Conservation (phyloP, 768 basidiomycete genomes). For the Neoboletus brunneissimus region DNA sequence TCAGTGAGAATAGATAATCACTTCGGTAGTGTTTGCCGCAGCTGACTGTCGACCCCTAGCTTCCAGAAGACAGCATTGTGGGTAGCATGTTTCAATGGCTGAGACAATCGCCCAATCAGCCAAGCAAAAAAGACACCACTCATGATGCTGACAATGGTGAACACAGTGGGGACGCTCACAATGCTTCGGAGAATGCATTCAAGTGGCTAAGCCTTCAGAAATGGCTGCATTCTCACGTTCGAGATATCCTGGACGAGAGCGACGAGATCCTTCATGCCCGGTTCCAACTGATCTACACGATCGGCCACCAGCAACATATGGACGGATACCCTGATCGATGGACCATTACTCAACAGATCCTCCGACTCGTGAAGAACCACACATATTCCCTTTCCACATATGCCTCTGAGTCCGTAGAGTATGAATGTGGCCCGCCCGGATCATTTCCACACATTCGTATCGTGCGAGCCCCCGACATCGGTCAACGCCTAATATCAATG, state of each 20-base stretch:
- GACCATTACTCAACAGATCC: conserved; percentile 27
- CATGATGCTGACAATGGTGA: not conserved
- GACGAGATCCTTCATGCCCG: not conserved
- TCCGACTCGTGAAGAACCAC: conserved; percentile 13
- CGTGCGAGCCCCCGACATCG: not conserved
- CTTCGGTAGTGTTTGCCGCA: not conserved
- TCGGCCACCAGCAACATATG: not conserved
- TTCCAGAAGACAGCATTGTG: not conserved
- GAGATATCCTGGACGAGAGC: not conserved
- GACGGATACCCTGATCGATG: conserved; percentile 16
- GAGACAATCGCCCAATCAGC: too few species aligned
- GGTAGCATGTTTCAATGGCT: not conserved
- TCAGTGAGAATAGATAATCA: not conserved
- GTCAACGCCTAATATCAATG: not conserved
- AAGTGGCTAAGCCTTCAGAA: not conserved
- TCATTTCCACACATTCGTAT: not conserved
- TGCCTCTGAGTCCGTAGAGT: not conserved
- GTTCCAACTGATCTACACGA: not conserved
- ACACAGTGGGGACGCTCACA: not conserved
- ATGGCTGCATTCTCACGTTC: not conserved
- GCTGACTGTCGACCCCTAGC: not conserved
- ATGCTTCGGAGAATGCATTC: not conserved
- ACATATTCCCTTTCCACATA: not conserved
- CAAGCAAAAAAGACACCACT: not conserved
- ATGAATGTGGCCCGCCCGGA: not conserved